A percentile compares a stretch with the other conserved stretches of the same genome.
Evolutionary conservation across 108 stramenopile genomes (phyloP).

Genomic region (Cyclotella baltica): DNA sequence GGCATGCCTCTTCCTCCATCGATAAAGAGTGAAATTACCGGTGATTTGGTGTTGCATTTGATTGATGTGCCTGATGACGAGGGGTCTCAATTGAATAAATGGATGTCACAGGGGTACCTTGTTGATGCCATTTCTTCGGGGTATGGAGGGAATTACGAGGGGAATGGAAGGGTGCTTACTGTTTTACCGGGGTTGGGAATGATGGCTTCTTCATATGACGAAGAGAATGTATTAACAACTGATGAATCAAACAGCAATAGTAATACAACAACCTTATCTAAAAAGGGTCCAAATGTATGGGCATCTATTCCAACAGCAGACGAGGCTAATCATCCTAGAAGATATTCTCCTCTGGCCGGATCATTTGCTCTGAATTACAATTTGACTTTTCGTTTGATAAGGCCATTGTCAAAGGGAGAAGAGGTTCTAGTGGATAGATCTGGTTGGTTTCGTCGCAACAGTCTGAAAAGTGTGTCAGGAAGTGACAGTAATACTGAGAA

Average conservation of each 20-base stretch:
- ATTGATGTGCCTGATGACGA: slow-evolving; percentile 22
- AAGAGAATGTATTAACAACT: not conserved
- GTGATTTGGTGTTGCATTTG: slow-evolving; percentile 35
- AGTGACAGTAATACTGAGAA: not conserved
- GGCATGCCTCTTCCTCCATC: slow-evolving; percentile 14
- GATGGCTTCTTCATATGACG: slow-evolving; percentile 14
- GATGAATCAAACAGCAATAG: not conserved
- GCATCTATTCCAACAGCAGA: slow-evolving; percentile 37
- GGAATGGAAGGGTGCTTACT: slow-evolving; percentile 18
- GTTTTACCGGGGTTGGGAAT: slow-evolving; percentile 34
- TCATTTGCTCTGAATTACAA: slow-evolving; percentile 49
- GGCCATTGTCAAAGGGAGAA: not conserved
- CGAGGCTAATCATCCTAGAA: slow-evolving; percentile 29
- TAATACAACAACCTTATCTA: not conserved
- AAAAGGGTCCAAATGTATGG: slow-evolving; percentile 40
- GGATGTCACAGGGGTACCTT: slow-evolving; percentile 20
- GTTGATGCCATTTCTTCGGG: slow-evolving; percentile 29
- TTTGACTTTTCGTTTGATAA: slow-evolving; percentile 28
- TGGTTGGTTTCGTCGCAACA: slow-evolving; percentile 30
- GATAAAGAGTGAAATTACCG: slow-evolving; percentile 12
- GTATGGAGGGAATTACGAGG: slow-evolving; percentile 46
- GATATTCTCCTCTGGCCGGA: slow-evolving; percentile 31
- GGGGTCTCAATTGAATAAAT: slow-evolving; percentile 14
- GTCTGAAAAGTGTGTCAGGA: not conserved
- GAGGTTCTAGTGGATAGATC: slow-evolving; percentile 37